Percentiles rank a stretch among this genome's conserved stretches.
phyloP scores from a whole-genome alignment of 2,329 filamentous ascomycete genomes.

The Reticulascus tulasneorum region DNA sequence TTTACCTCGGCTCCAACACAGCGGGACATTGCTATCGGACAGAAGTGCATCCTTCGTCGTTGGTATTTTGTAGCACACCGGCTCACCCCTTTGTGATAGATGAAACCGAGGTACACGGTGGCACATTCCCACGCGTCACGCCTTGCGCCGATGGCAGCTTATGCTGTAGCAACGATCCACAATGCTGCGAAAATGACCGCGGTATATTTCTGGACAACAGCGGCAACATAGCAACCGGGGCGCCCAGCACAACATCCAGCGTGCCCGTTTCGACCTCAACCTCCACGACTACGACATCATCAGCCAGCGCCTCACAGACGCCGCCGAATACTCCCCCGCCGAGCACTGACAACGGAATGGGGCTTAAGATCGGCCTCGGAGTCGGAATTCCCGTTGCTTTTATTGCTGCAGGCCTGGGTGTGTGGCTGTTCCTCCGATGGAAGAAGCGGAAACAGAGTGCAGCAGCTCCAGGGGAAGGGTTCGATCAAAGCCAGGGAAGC shows the following conservation, averaged over 20 bases:
- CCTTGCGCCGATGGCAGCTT: constrained; percentile 1
- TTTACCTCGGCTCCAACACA: no score
- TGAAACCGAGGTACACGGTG: no score
- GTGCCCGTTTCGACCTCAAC: background rate
- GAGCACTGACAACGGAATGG: background rate
- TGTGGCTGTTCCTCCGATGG: background rate
- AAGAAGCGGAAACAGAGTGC: no score
- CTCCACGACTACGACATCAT: background rate
- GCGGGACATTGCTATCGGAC: no score
- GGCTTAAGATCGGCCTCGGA: background rate
- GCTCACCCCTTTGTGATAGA: no score
- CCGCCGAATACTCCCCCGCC: background rate
- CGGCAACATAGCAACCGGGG: no score
- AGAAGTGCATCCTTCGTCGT: no score
- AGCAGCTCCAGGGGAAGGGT: no score
- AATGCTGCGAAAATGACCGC: background rate
- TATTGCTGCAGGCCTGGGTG: background rate
- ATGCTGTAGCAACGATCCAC: constrained; percentile 1
- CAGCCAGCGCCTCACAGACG: background rate
- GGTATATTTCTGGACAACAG: constrained; percentile 2
- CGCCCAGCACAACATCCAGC: no score
- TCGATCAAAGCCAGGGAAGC: no score
- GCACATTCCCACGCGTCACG: background rate
- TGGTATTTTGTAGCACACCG: no score
- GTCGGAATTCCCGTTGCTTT: background rate